Evolutionary conservation across 2,329 filamentous ascomycete species (phyloP).

Genomic region (Fusarium coicis): DNA sequence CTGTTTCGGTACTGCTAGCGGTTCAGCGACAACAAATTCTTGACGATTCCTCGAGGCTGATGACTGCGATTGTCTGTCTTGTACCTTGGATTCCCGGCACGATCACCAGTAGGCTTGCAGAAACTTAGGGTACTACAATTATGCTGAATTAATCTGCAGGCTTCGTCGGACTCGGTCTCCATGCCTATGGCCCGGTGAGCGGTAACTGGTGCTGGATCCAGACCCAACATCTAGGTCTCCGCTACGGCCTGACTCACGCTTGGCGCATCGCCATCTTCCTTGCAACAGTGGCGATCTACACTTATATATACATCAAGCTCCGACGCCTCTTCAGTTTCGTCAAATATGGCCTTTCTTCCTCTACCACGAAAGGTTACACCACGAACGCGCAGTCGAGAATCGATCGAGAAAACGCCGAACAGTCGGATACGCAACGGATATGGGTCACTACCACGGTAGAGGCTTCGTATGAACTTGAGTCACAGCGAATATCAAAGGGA

Average conservation of each 20-base stretch:
- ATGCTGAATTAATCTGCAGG: not conserved
- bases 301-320: not conserved
- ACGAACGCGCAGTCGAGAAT: not conserved
- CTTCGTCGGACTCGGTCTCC: not conserved
- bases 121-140: no score
- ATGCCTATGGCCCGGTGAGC: not conserved
- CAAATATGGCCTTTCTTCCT: not conserved
- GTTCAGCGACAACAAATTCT: not conserved
- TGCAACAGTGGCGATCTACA: not conserved
- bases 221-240: not conserved
- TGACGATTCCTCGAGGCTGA: not conserved
- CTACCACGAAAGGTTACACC: not conserved
- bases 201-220: slow-evolving; percentile 5
- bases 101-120: not conserved
- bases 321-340: not conserved
- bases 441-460: not conserved
- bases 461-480: not conserved
- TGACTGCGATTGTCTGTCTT: not conserved
- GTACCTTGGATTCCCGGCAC: not conserved
- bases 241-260: not conserved
- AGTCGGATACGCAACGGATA: not conserved
- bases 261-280: slow-evolving; percentile 2
- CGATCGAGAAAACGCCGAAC: not conserved
- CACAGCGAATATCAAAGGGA: not conserved
- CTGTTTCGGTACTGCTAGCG: not conserved